A percentile compares a stretch with the other conserved stretches of the same genome.
Evolutionary conservation across 768 basidiomycete genomes (phyloP).

Genomic region (Xerocomellus intermedius): DNA sequence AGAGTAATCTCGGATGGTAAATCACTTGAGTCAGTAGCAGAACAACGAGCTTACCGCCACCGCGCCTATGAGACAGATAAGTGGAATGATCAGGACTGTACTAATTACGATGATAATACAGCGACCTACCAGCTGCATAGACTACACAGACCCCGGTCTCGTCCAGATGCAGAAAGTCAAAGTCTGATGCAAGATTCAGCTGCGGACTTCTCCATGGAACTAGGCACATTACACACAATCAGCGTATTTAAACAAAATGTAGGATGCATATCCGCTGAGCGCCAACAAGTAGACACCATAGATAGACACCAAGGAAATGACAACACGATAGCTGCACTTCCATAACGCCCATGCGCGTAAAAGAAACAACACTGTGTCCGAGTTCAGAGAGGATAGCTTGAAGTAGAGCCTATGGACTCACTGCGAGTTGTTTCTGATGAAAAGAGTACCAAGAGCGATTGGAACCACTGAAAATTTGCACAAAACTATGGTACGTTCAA

Average conservation of each 20-base stretch:
- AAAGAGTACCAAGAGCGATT: not conserved
- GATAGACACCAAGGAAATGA: slow-evolving; percentile 1
- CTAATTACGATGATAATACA: not conserved
- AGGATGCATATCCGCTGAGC: not conserved
- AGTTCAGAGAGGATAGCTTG: not conserved
- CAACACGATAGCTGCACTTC: slow-evolving; percentile 6
- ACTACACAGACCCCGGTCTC: slow-evolving; percentile 1
- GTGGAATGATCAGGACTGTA: not conserved
- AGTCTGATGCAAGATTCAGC: not conserved
- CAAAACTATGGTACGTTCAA: slow-evolving; percentile 12
- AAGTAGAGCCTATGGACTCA: not conserved
- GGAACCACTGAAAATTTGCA: not conserved
- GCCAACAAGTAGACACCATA: slow-evolving; percentile 14
- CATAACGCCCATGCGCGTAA: slow-evolving; percentile 23
- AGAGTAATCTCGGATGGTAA: not conserved
- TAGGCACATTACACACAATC: not conserved
- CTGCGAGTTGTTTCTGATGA: slow-evolving; percentile 16
- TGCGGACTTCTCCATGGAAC: not conserved
- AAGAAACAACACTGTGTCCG: slow-evolving; percentile 13
- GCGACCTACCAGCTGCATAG: not conserved
- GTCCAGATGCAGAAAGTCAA: not conserved
- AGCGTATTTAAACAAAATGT: not conserved
- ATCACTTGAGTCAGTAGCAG: too few species aligned
- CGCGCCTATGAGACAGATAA: not conserved
- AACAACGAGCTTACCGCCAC: not conserved